Conservation (phyloP, 2,329 filamentous ascomycete species). For the Neofusicoccum sp. region DNA sequence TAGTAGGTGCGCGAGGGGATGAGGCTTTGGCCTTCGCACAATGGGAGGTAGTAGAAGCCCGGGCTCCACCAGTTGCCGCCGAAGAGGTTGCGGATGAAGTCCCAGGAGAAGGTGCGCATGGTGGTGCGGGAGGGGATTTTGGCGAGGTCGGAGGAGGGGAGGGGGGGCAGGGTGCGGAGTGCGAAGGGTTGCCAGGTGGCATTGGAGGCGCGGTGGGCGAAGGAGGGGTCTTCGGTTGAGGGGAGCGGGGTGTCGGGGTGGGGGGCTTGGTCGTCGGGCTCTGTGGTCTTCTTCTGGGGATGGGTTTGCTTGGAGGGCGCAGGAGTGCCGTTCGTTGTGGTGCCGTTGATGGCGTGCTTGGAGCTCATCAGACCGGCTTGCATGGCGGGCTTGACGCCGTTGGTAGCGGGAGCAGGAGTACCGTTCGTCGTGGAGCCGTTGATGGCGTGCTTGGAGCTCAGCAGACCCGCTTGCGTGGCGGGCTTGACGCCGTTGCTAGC, state of each 20-base stretch:
- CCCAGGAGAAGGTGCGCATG: conserved; percentile 37
- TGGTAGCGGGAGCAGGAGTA: neutral
- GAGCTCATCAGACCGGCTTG: neutral
- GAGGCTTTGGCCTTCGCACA: conserved; percentile 23
- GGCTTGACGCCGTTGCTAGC: neutral
- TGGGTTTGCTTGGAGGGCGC: too few relatives aligned
- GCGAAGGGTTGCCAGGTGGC: conserved; percentile 38
- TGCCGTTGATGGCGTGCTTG: neutral
- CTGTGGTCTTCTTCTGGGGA: neutral
- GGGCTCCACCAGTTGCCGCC: conserved; percentile 41
- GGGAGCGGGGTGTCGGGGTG: conserved; percentile 14
- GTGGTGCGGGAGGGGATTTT: conserved; percentile 25
- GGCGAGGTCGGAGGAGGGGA: conserved; percentile 18
- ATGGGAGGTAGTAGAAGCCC: conserved; percentile 38
- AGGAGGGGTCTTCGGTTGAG: conserved; percentile 22
- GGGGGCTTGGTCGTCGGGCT: neutral
- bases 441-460: neutral
- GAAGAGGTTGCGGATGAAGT: conserved; percentile 39
- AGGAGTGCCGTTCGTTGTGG: neutral
- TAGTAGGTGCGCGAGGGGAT: conserved; percentile 42
- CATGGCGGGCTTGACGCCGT: neutral
- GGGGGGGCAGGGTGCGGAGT: conserved; percentile 31
- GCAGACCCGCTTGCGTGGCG: neutral
- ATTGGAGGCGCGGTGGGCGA: neutral
- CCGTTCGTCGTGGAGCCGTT: neutral